A percentile compares a stretch with the other conserved stretches of the same genome.
Evolutionary conservation across 352 stramenopile species (phyloP).

Genomic region (Phytopythium chamaehyphon): DNA sequence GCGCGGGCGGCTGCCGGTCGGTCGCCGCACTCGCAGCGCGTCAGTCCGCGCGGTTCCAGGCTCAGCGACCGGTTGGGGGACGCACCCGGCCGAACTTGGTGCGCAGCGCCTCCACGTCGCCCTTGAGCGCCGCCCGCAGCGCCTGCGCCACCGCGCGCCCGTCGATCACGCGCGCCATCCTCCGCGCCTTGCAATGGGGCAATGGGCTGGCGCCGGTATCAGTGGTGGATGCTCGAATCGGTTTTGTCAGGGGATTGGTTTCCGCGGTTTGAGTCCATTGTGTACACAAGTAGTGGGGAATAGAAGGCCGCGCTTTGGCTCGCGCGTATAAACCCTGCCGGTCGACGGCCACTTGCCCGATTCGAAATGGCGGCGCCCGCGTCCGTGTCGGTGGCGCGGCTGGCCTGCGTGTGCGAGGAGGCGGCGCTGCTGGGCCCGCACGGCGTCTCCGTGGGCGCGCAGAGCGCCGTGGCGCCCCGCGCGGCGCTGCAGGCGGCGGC

Average conservation of each 20-base stretch:
- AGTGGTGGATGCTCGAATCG: too few relatives aligned
- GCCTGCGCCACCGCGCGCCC: conserved; percentile 66
- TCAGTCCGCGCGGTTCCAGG: conserved; percentile 7
- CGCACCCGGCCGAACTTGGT: conserved; percentile 44
- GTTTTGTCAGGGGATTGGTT: too few relatives aligned
- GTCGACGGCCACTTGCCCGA: too few relatives aligned
- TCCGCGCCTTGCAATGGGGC: not conserved
- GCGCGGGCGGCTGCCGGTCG: conserved; percentile 84
- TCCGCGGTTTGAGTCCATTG: too few relatives aligned
- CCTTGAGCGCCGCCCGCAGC: conserved; percentile 53
- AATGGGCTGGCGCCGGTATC: too few relatives aligned
- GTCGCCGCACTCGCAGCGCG: not conserved
- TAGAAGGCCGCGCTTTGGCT: too few relatives aligned
- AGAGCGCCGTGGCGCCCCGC: conserved; percentile 49
- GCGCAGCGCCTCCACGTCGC: conserved; percentile 52
- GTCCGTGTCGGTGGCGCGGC: conserved; percentile 23
- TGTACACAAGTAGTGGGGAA: too few relatives aligned
- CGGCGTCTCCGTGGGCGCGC: conserved; percentile 28
- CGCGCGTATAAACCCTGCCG: too few relatives aligned
- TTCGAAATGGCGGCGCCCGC: not conserved
- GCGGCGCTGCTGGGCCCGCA: conserved; percentile 32
- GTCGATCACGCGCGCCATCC: conserved; percentile 31
- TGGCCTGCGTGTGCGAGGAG: conserved; percentile 43
- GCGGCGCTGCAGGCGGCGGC: conserved; percentile 28
- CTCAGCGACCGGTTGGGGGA: too few relatives aligned